These are phyloP conservation scores for Acanthamoeba divionensis DNA, from an alignment of 208 protist genomes.

Conservation along the genomic window DNA sequence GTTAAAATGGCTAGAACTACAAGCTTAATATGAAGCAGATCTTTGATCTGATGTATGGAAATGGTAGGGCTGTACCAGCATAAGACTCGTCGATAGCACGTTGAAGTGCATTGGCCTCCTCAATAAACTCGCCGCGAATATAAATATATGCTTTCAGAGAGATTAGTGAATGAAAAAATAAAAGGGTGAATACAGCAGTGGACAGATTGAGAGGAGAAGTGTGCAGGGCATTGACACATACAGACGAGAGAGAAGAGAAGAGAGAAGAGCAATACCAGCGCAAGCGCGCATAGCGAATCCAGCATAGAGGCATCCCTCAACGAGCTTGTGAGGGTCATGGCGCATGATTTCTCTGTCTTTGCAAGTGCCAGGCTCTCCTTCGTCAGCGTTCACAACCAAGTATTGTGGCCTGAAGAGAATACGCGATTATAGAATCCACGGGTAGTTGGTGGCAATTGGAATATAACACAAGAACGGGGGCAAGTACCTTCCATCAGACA, in stretches of 20 bases:
- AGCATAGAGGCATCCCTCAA: constrained; percentile 96
- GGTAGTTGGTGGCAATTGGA: neutral
- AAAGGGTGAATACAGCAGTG: neutral
- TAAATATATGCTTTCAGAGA: constrained; percentile 94
- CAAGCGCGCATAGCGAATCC: constrained; percentile 95
- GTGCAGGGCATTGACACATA: neutral
- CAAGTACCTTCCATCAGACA: constrained; percentile 65
- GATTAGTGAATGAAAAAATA: neutral
- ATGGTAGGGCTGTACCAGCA: constrained; percentile 63
- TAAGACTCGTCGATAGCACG: constrained; percentile 94
- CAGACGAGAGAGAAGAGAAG: neutral
- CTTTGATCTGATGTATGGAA: neutral
- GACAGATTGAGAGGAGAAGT: neutral
- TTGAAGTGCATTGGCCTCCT: constrained; percentile 92
- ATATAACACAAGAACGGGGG: neutral
- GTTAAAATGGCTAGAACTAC: neutral
- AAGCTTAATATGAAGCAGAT: neutral
- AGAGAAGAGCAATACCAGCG: constrained; percentile 69
- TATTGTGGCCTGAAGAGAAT: constrained; percentile 91
- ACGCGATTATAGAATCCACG: neutral
- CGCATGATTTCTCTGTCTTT: constrained; percentile 99
- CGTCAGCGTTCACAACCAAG: constrained; percentile 98
- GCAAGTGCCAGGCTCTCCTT: constrained; percentile 98
- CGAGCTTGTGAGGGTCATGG: constrained; percentile 97
- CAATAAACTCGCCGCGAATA: constrained; percentile 97